Base-by-base conservation (phyloP, 2,329 filamentous ascomycete species). In the Alternaria arborescens region DNA sequence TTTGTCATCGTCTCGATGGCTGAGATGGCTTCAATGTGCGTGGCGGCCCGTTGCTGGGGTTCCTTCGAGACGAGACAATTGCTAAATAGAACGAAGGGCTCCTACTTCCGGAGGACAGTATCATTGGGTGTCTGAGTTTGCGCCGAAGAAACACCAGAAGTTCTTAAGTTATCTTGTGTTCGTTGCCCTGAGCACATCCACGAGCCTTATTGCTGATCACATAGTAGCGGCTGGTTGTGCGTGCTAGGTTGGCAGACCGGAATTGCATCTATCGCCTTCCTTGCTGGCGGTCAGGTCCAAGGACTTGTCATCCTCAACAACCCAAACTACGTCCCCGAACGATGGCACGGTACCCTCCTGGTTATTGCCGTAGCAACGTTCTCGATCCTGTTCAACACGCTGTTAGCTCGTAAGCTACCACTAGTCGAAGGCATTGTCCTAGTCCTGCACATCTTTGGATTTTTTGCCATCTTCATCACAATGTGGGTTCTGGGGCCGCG, bases 321-420 rank as follows among this genome's bases (percentile, higher is more conserved):
- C 34, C 43, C 65, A 1, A 46, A 58, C 18, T 83, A 84, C 61
- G 58, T 72, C 0, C 67, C 74, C 0, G 62, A 83, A 52, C 60
- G 75, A 50, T 86, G 83, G 82, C 84, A 86, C 51, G 80, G 77
- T 1, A 85, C 83, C 0, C 74, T 86, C 1, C 65, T 86, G 1
- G 77, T 81, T 53, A 82, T 82, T 58, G 82, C 80, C 0, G 72
- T 84, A 8, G 72, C 79, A 3, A 47, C 71, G 1, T 70, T 82
- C 34, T 72, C 77, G 3, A 70, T 80, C 11, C 58, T 75, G 6
- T 78, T 83, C 64, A 86, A 86, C 67, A 80, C 79, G 0, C 70
- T 83, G 5, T 74, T 81, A 6, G 81, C 81, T 2, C 76, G 76
- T 8, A 70, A 80, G 7, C 72, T 86, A 1, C 84, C 83, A 1